phyloP scores from a whole-genome alignment of 1,284 basidiomycete genomes.

The Baeospora myosura region DNA sequence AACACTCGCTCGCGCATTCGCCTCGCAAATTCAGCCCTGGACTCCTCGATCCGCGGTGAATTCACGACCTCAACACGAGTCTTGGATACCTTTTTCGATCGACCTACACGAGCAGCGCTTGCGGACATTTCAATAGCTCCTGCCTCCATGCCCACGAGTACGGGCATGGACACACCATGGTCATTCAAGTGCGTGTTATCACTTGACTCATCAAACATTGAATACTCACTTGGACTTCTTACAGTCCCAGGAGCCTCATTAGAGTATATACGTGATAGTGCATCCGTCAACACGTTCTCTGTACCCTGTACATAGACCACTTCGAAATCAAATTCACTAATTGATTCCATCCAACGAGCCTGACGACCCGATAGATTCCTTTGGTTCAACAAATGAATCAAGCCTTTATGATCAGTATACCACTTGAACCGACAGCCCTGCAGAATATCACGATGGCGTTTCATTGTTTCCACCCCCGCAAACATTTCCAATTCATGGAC shows the following conservation, averaged over 20 bases:
- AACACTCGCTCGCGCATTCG: no score
- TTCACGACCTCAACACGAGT: no score
- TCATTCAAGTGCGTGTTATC: not conserved
- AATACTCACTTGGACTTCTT: conserved; percentile 6
- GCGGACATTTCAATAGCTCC: no score
- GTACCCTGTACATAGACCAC: conserved; percentile 23
- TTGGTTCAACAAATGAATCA: conserved; percentile 25
- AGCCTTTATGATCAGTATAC: conserved; percentile 30
- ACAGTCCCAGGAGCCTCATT: conserved; percentile 19
- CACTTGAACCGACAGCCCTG: conserved; percentile 12
- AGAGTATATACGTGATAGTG: conserved; percentile 23
- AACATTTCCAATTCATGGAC: conserved; percentile 23
- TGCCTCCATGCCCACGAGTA: not conserved
- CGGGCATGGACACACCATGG: not conserved
- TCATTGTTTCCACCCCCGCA: conserved; percentile 16
- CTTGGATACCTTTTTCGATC: no score
- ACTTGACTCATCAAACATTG: not conserved
- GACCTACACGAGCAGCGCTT: no score
- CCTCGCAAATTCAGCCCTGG: no score
- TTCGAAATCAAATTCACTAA: conserved; percentile 23
- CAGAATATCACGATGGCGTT: conserved; percentile 6
- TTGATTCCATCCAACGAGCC: conserved; percentile 30
- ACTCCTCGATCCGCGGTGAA: no score
- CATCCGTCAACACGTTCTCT: conserved; percentile 25
- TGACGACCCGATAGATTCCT: conserved; percentile 25